A percentile compares a stretch with the other conserved stretches of the same genome.
phyloP scores from a whole-genome alignment of 345 rosid genomes.

The Pugionium dolabratum region DNA sequence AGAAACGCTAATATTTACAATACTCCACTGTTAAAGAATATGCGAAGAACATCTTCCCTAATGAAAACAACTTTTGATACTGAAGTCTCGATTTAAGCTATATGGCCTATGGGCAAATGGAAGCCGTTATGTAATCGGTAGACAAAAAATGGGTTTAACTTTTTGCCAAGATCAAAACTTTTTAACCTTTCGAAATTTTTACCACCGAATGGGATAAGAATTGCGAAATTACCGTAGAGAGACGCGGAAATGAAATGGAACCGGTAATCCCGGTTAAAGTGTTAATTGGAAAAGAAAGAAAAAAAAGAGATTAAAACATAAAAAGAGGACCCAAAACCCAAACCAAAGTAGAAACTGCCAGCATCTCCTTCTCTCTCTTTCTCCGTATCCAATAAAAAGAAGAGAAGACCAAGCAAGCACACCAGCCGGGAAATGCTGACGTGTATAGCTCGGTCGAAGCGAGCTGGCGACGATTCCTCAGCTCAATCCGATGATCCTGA shows the following conservation, averaged over 20 bases:
- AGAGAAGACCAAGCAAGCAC: conserved; percentile 11
- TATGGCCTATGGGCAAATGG: no score
- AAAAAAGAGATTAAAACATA: conserved; percentile 18
- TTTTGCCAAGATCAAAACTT: not conserved
- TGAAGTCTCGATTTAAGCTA: no score
- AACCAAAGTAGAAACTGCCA: conserved; percentile 40
- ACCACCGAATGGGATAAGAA: conserved; percentile 5
- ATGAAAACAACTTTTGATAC: no score
- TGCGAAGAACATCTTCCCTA: no score
- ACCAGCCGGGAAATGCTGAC: conserved; percentile 65
- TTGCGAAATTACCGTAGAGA: conserved; percentile 30
- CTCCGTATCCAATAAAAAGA: conserved; percentile 30
- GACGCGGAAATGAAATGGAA: conserved; percentile 23
- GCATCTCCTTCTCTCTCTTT: conserved; percentile 26
- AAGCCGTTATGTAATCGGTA: no score
- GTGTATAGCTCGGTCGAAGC: conserved; percentile 90
- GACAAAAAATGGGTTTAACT: not conserved
- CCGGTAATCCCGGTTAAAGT: conserved; percentile 43
- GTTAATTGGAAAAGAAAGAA: not conserved
- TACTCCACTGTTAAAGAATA: no score
- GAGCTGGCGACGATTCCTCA: conserved; percentile 65
- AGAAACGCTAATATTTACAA: no score
- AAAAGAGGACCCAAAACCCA: conserved; percentile 31
- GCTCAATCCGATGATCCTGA: conserved; percentile 56
- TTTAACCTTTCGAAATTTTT: not conserved